phyloP scores from a whole-genome alignment of 192 early-diverging fungal genomes.

The Umbelopsis sp. region DNA sequence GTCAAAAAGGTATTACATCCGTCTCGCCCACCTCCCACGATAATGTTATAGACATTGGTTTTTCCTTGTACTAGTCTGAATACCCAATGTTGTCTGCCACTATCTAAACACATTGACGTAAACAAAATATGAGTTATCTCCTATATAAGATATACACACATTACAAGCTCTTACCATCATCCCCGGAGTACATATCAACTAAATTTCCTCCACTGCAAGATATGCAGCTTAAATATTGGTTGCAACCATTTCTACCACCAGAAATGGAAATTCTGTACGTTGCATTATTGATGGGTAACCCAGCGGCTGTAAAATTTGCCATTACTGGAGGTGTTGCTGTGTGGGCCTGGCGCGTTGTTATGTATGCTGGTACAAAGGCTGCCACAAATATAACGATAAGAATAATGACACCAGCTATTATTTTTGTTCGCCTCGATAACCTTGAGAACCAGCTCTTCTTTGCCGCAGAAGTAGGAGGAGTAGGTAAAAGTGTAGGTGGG shows the following conservation, averaged over 20 bases:
- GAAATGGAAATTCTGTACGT: not conserved
- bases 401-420: not conserved
- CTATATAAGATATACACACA: not conserved
- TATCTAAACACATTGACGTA: not conserved
- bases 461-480: not conserved
- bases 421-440: not conserved
- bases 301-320: not conserved
- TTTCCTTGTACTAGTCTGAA: not conserved
- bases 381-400: not conserved
- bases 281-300: not conserved
- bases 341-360: not conserved
- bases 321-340: not conserved
- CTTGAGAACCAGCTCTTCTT: not conserved
- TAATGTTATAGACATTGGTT: not conserved
- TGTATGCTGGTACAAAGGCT: not conserved
- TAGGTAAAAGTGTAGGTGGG: not conserved
- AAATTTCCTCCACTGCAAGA: not conserved
- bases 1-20: not conserved
- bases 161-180: not conserved
- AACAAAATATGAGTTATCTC: not conserved
- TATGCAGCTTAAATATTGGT: not conserved
- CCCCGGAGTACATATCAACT: not conserved
- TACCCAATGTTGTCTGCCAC: not conserved
- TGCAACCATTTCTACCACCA: not conserved
- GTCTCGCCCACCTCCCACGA: not conserved